A percentile compares a stretch with the other conserved stretches of the same genome.
Conservation (phyloP, 2,329 filamentous ascomycete species). For the Cytospora piceicola region DNA sequence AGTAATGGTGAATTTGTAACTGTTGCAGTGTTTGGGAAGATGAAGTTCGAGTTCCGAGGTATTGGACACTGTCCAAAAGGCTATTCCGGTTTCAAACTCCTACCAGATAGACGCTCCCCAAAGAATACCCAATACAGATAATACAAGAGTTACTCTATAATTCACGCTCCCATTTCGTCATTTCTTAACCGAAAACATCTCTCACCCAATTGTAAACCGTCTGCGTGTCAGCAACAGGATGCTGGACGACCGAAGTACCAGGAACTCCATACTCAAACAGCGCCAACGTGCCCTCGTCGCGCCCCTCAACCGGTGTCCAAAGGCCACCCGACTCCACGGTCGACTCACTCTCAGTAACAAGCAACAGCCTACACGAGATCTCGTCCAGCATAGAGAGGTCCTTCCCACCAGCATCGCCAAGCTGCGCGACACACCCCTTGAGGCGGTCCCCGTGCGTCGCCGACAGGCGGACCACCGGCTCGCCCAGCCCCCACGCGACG, state of each 20-base stretch:
- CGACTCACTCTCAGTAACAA: constrained; percentile 10
- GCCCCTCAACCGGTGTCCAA: constrained; percentile 13
- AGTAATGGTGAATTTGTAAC: constrained; percentile 62
- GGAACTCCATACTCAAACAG: constrained; percentile 11
- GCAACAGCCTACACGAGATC: constrained; percentile 2
- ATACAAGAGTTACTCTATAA: not conserved
- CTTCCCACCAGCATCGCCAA: not conserved
- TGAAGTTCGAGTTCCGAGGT: not conserved
- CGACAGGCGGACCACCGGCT: not conserved
- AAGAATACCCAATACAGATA: not conserved
- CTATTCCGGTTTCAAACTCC: not conserved
- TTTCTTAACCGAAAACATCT: constrained; percentile 21
- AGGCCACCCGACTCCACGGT: not conserved
- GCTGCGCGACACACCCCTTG: not conserved
- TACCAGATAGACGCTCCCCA: not conserved
- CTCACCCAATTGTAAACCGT: constrained; percentile 34
- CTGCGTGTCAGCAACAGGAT: not conserved
- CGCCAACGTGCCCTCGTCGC: not conserved
- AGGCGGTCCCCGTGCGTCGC: constrained; percentile 6
- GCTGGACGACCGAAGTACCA: constrained; percentile 1
- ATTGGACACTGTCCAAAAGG: not conserved
- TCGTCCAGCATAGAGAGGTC: not conserved
- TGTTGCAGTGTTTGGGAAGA: constrained; percentile 10
- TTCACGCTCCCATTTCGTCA: not conserved
- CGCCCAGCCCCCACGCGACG: constrained; percentile 56